phyloP scores from a whole-genome alignment of 306 rosid genomes.

The Medicago lupulina region DNA sequence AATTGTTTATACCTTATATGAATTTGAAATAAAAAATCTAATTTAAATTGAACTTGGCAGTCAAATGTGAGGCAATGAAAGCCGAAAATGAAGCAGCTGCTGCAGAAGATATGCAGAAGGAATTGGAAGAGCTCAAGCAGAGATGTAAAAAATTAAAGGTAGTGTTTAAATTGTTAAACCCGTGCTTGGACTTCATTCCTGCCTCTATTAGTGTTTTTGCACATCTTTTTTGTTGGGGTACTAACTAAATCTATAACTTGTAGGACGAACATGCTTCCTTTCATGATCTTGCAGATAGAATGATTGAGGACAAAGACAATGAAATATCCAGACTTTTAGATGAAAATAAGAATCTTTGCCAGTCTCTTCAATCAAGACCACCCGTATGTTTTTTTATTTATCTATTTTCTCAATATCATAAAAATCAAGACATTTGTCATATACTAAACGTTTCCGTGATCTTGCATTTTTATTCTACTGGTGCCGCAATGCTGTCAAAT shows the following conservation, averaged over 20 bases:
- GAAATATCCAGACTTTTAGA: slow-evolving; percentile 86
- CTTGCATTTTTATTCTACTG: slow-evolving; percentile 42
- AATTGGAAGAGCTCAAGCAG: slow-evolving; percentile 80
- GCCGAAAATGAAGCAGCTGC: slow-evolving; percentile 78
- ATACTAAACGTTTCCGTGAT: slow-evolving; percentile 30
- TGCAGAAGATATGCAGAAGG: slow-evolving; percentile 69
- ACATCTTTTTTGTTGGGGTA: slow-evolving; percentile 33
- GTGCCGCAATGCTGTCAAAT: slow-evolving; percentile 39
- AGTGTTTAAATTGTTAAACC: slow-evolving; percentile 32
- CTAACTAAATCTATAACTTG: slow-evolving; percentile 45
- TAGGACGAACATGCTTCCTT: slow-evolving; percentile 90
- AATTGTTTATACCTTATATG: slow-evolving; percentile 32
- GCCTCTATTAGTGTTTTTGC: slow-evolving; percentile 6
- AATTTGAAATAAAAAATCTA: slow-evolving; percentile 37
- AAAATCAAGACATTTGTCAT: slow-evolving; percentile 33
- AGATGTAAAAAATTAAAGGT: slow-evolving; percentile 82
- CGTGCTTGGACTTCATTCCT: slow-evolving; percentile 31
- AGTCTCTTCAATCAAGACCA: slow-evolving; percentile 74
- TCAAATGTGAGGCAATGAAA: slow-evolving; percentile 80
- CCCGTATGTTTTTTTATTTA: slow-evolving; percentile 52
- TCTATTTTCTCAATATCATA: slow-evolving; percentile 26
- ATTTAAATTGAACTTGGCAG: slow-evolving; percentile 55
- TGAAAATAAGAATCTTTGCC: slow-evolving; percentile 79
- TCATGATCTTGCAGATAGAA: slow-evolving; percentile 91
- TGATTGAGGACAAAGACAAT: slow-evolving; percentile 88